Base-by-base conservation (phyloP, 208 protist species). In the Trypanosomatidae sp. region DNA sequence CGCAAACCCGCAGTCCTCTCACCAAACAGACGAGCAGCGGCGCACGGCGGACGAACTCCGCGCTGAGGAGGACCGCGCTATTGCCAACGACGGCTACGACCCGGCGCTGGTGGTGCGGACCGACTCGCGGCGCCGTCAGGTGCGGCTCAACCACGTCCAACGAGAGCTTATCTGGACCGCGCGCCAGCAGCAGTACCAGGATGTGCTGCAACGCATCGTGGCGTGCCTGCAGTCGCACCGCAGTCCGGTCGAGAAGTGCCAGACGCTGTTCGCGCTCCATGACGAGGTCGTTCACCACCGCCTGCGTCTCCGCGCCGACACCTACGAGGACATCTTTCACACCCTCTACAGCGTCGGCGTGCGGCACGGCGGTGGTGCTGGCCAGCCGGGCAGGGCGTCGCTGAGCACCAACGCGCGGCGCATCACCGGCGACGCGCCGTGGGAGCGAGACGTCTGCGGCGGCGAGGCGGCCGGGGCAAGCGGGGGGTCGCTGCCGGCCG, bases 251-350 rank as follows among this genome's bases (percentile, higher is more conserved):
- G 88, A 93, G 66, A 91, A 93, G 70, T 88, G 79, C 52, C 74
- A 87, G 39, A 79, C 77, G 6, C 81, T 95, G 13, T 74, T 89
- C 9, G 77, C 71, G 1, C 82, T 95, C 3, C 90, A 95, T 56
- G 79, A 92, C 22, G 81, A 90, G 44, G 90, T 85, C 0, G 74
- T 95, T n/a, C 47, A 66, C 28, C 74, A 80, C 39, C 90, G 82
- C n/a, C 81, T 95, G 66, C 85, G 90, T 8, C 77, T 95, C 22
- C 88, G 90, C 53, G 71, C 80, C 13, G 90, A 95, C 74, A 95
- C 88, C 46, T 95, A 95, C 77, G 88, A 91, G 59, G 90, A 95
- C 49, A 87, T 95, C 30, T 88, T 95, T 66, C 86, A 95, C 79
- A 56, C 75, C 2, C 81, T 90, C 58, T 91, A 88, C 75, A 88